A percentile compares a stretch with the other conserved stretches of the same genome.
phyloP scores from a whole-genome alignment of 2,329 filamentous ascomycete genomes.

The Fusarium mangiferae region DNA sequence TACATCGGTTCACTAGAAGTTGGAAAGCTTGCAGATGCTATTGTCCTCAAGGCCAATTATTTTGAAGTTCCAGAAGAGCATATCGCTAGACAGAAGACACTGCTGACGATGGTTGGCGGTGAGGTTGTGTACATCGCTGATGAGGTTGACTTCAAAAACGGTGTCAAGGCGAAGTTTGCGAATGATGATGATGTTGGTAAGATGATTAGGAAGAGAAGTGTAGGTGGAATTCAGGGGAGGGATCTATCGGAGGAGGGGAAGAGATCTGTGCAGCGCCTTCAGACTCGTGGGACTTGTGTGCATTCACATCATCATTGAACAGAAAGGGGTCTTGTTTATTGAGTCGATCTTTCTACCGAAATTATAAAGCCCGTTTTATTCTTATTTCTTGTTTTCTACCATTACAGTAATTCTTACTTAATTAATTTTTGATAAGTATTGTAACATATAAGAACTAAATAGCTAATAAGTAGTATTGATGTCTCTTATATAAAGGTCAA shows the following conservation, averaged over 20 bases:
- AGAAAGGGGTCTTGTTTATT: too few species aligned
- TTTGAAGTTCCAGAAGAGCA: slow-evolving; percentile 27
- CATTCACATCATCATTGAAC: neutral
- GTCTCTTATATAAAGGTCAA: too few species aligned
- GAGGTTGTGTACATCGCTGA: slow-evolving; percentile 35
- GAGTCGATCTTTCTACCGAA: too few species aligned
- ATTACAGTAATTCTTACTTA: too few species aligned
- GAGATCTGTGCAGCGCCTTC: neutral
- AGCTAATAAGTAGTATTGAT: too few species aligned
- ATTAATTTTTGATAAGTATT: too few species aligned
- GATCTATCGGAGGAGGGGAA: neutral
- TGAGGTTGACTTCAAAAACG: slow-evolving; percentile 15
- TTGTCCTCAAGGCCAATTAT: slow-evolving; percentile 30
- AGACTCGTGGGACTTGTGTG: neutral
- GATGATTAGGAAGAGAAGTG: neutral
- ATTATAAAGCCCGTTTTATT: too few species aligned
- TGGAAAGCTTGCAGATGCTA: slow-evolving; percentile 36
- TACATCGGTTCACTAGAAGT: slow-evolving; percentile 33
- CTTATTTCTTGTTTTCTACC: too few species aligned
- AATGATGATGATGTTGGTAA: neutral
- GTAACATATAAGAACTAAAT: too few species aligned
- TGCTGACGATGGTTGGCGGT: slow-evolving; percentile 38
- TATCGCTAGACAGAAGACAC: slow-evolving; percentile 30
- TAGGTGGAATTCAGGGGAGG: neutral
- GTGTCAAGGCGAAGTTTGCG: slow-evolving; percentile 21